Evolutionary conservation across 768 basidiomycete genomes (phyloP), one percentile per base, ranked within the genome.

Genomic region (Tricholomella constricta): DNA sequence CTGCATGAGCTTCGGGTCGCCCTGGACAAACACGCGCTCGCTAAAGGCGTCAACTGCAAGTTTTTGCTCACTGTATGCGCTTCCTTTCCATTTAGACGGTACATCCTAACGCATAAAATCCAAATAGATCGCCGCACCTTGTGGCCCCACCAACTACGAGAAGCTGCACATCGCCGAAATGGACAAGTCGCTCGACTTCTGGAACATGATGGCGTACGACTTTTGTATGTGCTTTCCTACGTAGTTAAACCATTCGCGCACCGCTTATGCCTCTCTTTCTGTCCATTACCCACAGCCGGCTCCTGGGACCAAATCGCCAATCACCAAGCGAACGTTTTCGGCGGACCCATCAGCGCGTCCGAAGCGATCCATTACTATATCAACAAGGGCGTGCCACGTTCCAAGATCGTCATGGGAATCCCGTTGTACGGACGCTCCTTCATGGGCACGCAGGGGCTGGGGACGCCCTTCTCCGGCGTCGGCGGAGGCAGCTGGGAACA

Each of bases 201-300:
- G 94, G 95, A 98, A 99, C 66, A 72, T 99, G 68, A 99, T 99
- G 97, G 85, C 88, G 1, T 92, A 93, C 59, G 91, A 92, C 66
- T 92, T 88, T 62, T 81, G 88, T 88, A 58, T 50, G 79, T 69
- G 25, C 42, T 19, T 32, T 22, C 12, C 29, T n/a, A n/a, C n/a
- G n/a, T n/a, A n/a, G n/a, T n/a, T n/a, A n/a, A n/a, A n/a, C n/a
- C n/a, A n/a, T n/a, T n/a, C n/a, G n/a, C n/a, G n/a, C n/a, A n/a
- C n/a, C n/a, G n/a, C n/a, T n/a, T n/a, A n/a, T n/a, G n/a, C n/a
- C n/a, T n/a, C n/a, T n/a, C n/a, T n/a, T n/a, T n/a, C n/a, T n/a
- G n/a, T n/a, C n/a, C n/a, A n/a, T n/a, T n/a, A n/a, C 15, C 46
- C 37, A 17, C 20, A 89, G 87, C 88, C 55, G 89, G 89, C 20